Base-by-base conservation (phyloP, 352 stramenopile genomes). In the Globisporangium paddicum region DNA sequence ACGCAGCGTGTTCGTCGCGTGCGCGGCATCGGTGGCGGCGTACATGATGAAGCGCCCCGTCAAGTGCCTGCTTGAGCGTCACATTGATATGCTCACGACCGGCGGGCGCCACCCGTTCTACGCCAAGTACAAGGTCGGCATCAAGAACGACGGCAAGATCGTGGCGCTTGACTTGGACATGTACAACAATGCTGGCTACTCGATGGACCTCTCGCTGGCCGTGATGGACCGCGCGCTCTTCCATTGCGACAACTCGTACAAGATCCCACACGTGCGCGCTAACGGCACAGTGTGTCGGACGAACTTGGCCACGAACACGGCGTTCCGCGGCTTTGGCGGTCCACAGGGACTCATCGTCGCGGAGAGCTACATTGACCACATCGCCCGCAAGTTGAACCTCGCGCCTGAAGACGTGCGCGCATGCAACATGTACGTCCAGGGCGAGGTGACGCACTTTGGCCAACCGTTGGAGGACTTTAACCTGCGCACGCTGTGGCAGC, bases 171-270 rank as follows among this genome's bases (percentile, higher is more conserved):
- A 98, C 58, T 78, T 98, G 13, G 72, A 97, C 26, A 62, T 99
- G 14, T 98, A 95, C 71, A 97, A 90, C 73, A 99, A 99, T 57
- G 96, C 82, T 7, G 96, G 96, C 2, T 97, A 91, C 66, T 97
- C 89, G 41, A 83, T 98, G 58, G 95, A 99, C 68, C 69, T 99
- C 4, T 98, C 91, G 16, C 77, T 93, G 19, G 82, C 93, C 1
- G 94, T 99, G 9, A 95, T 98, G 82, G 93, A 98, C 66, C 78
- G 95, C 44, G 95, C 96, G 21, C 73, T 99, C 35, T 98, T 98
- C 68, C 96, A 99, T 63, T 87, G 95, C 62, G 96, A 98, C 56
- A 97, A 96, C 58, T 71, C 77, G 40, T 99, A 99, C 77, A 90
- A 90, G 48, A 98, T 97, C 69, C 93, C 93, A 2, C 80, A 97